Conservation (phyloP, 2,329 filamentous ascomycete genomes). For the Verticillium zaregamsianum region DNA sequence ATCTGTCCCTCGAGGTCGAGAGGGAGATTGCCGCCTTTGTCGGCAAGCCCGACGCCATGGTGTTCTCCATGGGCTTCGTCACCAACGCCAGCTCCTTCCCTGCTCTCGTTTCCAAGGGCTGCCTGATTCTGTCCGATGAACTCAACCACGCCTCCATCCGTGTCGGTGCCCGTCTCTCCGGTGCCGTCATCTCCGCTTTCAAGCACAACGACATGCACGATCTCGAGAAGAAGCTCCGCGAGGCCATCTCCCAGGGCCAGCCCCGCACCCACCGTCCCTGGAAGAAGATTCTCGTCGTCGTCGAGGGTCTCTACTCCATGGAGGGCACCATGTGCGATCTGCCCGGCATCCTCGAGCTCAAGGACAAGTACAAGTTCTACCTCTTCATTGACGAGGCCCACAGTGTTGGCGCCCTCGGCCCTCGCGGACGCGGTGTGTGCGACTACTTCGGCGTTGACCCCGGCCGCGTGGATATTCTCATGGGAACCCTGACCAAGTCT, state of each 20-base stretch:
- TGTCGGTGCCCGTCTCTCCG: slow-evolving; percentile 88
- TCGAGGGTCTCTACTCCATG: slow-evolving; percentile 98
- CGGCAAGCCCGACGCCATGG: slow-evolving; percentile 89
- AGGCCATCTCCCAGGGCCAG: slow-evolving; percentile 93
- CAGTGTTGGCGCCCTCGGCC: slow-evolving; percentile 88
- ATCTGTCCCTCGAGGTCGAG: slow-evolving; percentile 86
- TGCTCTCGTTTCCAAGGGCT: slow-evolving; percentile 86
- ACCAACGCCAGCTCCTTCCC: slow-evolving; percentile 94
- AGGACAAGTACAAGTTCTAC: slow-evolving; percentile 95
- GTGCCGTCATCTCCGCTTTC: slow-evolving; percentile 92
- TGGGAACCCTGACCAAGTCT: slow-evolving; percentile 97
- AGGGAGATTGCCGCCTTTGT: slow-evolving; percentile 85
- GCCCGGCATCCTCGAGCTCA: slow-evolving; percentile 80
- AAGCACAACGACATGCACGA: slow-evolving; percentile 95
- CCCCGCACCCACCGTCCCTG: slow-evolving; percentile 97
- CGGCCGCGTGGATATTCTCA: slow-evolving; percentile 84
- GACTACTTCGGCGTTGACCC: slow-evolving; percentile 95
- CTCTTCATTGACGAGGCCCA: slow-evolving; percentile 96
- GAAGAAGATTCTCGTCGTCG: slow-evolving; percentile 97
- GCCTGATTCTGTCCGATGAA: slow-evolving; percentile 92
- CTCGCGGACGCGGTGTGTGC: slow-evolving; percentile 85
- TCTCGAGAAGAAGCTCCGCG: slow-evolving; percentile 79
- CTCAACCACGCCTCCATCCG: slow-evolving; percentile 97
- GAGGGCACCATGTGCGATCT: slow-evolving; percentile 98
- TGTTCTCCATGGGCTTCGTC: slow-evolving; percentile 98